Evolutionary conservation across 2,329 filamentous ascomycete genomes (phyloP).

Genomic region (Pseudogymnoascus sp.): DNA sequence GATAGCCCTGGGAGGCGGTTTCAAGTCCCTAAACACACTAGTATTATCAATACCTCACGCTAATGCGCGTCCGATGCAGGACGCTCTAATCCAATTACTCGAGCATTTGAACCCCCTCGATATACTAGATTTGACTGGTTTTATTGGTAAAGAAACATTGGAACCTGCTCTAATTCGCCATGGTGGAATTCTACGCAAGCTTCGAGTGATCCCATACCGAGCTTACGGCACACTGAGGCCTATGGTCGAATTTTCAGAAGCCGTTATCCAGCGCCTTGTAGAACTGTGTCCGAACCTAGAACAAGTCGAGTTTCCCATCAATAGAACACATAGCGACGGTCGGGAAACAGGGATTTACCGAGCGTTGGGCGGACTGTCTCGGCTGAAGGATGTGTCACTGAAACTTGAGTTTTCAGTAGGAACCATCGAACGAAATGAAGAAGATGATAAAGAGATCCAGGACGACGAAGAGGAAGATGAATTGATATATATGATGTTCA

Average conservation of each 20-base stretch:
- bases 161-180: background rate
- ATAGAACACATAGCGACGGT: background rate
- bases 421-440: background rate
- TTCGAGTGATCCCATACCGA: background rate
- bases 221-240: background rate
- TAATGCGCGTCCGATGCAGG: background rate
- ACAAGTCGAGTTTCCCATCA: background rate
- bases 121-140: background rate
- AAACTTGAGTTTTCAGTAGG: background rate
- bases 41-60: background rate
- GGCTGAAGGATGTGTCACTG: background rate
- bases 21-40: background rate
- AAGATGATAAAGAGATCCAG: background rate
- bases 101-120: background rate
- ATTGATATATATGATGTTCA: background rate
- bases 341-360: background rate
- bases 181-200: background rate
- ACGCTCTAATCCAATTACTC: background rate
- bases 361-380: background rate
- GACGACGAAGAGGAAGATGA: background rate
- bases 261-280: background rate
- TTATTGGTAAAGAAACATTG: background rate
- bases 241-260: background rate
- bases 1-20: background rate
- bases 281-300: background rate